These are phyloP conservation scores for Phialemonium atrogriseum DNA, from an alignment of 2,329 filamentous ascomycete species.

Conservation along the genomic window DNA sequence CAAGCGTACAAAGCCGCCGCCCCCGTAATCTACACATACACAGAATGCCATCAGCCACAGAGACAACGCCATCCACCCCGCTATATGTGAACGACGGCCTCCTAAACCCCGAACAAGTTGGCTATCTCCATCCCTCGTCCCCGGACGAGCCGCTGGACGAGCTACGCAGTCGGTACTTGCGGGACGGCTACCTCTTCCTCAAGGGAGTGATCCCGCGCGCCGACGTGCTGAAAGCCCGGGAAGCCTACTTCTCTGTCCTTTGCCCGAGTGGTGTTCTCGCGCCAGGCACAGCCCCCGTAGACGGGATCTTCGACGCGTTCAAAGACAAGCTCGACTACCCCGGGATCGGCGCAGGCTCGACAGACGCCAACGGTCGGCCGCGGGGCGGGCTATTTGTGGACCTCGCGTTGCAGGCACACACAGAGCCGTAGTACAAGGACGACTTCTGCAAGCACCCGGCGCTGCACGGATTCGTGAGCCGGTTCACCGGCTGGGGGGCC, in stretches of 20 bases:
- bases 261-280: constrained; percentile 48
- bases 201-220: constrained; percentile 43
- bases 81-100: too few relatives aligned
- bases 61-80: too few relatives aligned
- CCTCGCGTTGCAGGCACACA: background rate
- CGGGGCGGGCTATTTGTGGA: background rate
- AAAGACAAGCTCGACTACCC: constrained; percentile 35
- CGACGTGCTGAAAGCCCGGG: constrained; percentile 42
- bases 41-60: too few relatives aligned
- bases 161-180: constrained; percentile 5
- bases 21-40: too few relatives aligned
- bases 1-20: too few relatives aligned
- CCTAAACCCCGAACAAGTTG: too few relatives aligned
- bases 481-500: too few relatives aligned
- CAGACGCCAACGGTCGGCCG: constrained; percentile 28
- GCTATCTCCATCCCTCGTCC: constrained; percentile 6
- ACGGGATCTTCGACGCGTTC: constrained; percentile 42
- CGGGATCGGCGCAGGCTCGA: constrained; percentile 45
- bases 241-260: constrained; percentile 44
- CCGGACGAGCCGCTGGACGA: constrained; percentile 7
- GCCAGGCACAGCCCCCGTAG: constrained; percentile 38
- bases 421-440: background rate
- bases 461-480: too few relatives aligned
- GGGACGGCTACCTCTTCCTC: constrained; percentile 46
- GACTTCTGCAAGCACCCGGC: background rate